Evolutionary conservation across 2,329 filamentous ascomycete genomes (phyloP).

Genomic region (Cephalotrichum gorgonifer): DNA sequence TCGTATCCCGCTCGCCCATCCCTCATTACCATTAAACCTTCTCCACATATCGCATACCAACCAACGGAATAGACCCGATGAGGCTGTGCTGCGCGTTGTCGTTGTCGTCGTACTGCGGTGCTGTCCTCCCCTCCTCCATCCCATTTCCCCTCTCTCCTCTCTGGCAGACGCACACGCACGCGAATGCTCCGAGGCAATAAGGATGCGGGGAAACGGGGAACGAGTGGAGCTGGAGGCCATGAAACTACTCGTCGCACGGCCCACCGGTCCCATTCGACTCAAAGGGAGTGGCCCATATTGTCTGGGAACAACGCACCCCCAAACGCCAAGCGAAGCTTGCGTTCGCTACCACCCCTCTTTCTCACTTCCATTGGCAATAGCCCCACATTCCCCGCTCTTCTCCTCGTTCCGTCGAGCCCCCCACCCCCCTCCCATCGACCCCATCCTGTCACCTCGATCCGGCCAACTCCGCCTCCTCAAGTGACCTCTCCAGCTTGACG

Average conservation of each 20-base stretch:
- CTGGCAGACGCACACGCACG: no score
- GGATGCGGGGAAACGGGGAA: background rate
- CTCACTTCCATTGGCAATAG: background rate
- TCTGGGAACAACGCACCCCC: background rate
- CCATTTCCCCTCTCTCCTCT: background rate
- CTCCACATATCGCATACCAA: background rate
- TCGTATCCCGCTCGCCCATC: background rate
- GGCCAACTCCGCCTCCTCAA: constrained; percentile 1
- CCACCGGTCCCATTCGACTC: background rate
- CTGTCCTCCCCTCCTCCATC: background rate
- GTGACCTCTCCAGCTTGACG: constrained; percentile 16
- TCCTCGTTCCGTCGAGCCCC: background rate
- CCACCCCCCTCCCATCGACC: background rate
- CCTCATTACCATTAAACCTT: background rate
- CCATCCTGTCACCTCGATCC: background rate
- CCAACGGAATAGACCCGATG: background rate
- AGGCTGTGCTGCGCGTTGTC: background rate
- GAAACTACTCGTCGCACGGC: no score
- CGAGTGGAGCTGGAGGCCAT: background rate
- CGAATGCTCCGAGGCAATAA: background rate
- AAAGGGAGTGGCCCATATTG: background rate
- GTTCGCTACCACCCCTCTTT: background rate
- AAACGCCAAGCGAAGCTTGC: background rate
- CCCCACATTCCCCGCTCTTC: background rate
- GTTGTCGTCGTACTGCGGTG: background rate